Evolutionary conservation across 352 stramenopile genomes (phyloP), one percentile per base, ranked within the genome.

Genomic region (Thraustochytrium sp.): DNA sequence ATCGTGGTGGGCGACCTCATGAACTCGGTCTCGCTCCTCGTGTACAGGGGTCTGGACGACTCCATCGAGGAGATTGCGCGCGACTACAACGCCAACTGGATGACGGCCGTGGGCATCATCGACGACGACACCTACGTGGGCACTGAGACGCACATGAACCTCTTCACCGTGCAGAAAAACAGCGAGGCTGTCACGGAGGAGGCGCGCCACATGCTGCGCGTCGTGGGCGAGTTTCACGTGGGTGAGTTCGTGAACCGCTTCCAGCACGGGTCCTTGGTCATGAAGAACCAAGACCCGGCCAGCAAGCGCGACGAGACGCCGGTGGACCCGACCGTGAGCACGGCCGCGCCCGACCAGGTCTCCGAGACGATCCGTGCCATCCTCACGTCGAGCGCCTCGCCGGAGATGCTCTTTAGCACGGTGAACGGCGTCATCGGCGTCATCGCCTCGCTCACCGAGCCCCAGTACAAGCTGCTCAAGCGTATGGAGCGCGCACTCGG

Each of bases 171-270:
- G 13, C 90, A 95, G 56, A 88, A 94, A 37, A 98, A 98, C 87
- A 94, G 89, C 37, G 92, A 94, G 44, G 93, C 94, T 5, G 88
- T 90, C 2, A 97, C 92, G 2, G 94, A 98, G 86, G 94, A 98
- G 90, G 93, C 97, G 51, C 90, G 94, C 23, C 91, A 92, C 88
- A 95, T 11, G 74, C 74, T 83, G 38, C 53, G 44, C 18, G 74
- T 83, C 8, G 62, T 82, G 2, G 95, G 94, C 34, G 93, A 98
- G 86, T 98, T 94, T 76, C 94, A 98, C 85, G 49, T 98, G 2
- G 96, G 95, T 16, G 95, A 98, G 84, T 98, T 97, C 85, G 92
- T 97, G 26, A 98, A 98, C 85, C 95, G 94, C 37, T 97, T 98
- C 85, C 91, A 93, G 72, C 92, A 92, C 84, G 96, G 96, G 38